Conservation (phyloP, 1,139 yeast species). For the Saccharomyces pastorianus region DNA sequence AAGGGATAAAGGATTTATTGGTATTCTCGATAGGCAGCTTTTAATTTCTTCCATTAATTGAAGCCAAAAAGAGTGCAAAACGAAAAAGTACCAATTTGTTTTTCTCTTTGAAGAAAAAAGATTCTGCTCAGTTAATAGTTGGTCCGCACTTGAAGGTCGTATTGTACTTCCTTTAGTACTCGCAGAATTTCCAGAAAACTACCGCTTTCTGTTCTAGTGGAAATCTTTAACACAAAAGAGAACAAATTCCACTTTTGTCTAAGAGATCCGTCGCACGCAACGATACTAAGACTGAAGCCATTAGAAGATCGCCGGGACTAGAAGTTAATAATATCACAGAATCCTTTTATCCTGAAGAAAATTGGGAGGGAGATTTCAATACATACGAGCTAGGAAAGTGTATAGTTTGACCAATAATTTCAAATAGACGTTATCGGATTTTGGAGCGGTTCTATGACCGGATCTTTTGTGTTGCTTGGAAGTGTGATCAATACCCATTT, state of each 20-base stretch:
- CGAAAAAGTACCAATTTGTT: background rate
- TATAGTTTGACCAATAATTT: slow-evolving; percentile 94
- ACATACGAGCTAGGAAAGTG: slow-evolving; percentile 99
- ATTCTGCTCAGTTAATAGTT: slow-evolving; percentile 24
- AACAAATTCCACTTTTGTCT: background rate
- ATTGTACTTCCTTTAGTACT: slow-evolving; percentile 37
- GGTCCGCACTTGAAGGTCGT: slow-evolving; percentile 13
- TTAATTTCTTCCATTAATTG: slow-evolving; percentile 8
- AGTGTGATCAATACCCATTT: slow-evolving; percentile 98
- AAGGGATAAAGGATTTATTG: background rate
- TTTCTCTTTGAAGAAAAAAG: slow-evolving; percentile 11
- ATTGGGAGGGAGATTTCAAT: background rate
- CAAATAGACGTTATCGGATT: slow-evolving; percentile 98
- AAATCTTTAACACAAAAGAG: background rate
- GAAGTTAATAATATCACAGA: slow-evolving; percentile 11
- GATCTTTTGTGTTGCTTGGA: slow-evolving; percentile 91
- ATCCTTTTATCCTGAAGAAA: slow-evolving; percentile 8
- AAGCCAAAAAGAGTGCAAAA: slow-evolving; percentile 2
- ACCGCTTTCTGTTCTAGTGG: background rate
- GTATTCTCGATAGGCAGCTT: background rate
- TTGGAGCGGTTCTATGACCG: slow-evolving; percentile 98
- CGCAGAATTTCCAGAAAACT: slow-evolving; percentile 41
- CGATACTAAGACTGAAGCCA: background rate
- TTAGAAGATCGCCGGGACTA: background rate
- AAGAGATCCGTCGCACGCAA: background rate